Conservation (phyloP, 2,329 filamentous ascomycete species). For the Fusarium subtropicale region DNA sequence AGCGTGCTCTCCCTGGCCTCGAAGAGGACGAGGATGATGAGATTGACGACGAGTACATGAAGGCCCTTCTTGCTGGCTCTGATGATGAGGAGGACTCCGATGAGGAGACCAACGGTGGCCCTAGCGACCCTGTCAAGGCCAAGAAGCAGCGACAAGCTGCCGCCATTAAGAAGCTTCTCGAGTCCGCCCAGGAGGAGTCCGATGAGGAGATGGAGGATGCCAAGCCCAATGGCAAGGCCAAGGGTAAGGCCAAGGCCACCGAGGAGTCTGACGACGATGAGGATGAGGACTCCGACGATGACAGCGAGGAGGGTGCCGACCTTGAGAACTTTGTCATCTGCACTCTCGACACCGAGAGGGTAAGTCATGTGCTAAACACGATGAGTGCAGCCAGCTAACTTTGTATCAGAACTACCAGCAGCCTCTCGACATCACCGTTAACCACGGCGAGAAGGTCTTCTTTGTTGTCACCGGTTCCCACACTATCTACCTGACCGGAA, state of each 20-base stretch:
- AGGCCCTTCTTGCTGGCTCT: conserved; percentile 61
- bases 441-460: conserved; percentile 88
- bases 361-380: conserved; percentile 58
- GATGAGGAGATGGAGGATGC: conserved; percentile 81
- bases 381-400: conserved; percentile 44
- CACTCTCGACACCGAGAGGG: conserved; percentile 92
- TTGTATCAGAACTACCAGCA: conserved; percentile 82
- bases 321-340: conserved; percentile 94
- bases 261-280: conserved; percentile 69
- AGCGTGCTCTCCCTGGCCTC: conserved; percentile 71
- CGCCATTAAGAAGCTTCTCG: conserved; percentile 80
- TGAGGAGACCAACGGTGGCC: conserved; percentile 81
- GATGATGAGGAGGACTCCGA: conserved; percentile 67
- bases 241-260: conserved; percentile 76
- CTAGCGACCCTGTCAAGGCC: conserved; percentile 89
- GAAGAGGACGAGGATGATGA: conserved; percentile 71
- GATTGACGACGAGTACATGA: conserved; percentile 74
- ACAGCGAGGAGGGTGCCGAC: conserved; percentile 72
- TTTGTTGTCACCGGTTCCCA: conserved; percentile 93
- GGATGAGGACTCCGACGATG: conserved; percentile 71
- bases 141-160: conserved; percentile 87
- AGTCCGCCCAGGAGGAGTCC: conserved; percentile 70
- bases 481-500: conserved; percentile 91
- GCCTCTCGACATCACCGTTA: conserved; percentile 90
- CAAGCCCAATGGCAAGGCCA: conserved; percentile 71